Conservation (phyloP, 2,329 filamentous ascomycete genomes). For the Apiospora malaysiana region DNA sequence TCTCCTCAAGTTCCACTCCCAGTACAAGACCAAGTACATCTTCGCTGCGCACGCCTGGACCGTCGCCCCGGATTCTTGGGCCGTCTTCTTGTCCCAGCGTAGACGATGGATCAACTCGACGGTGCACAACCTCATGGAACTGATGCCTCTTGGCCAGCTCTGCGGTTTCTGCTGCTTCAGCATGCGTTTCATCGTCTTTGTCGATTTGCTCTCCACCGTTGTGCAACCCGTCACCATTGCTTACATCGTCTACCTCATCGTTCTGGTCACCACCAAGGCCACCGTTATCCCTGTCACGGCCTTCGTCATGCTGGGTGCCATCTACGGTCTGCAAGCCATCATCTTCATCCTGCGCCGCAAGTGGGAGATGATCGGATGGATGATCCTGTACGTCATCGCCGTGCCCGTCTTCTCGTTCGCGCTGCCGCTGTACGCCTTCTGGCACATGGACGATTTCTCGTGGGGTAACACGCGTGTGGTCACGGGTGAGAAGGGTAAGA, state of each 20-base stretch:
- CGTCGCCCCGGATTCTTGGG: conserved; percentile 92
- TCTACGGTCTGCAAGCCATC: conserved; percentile 95
- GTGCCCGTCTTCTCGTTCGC: conserved; percentile 91
- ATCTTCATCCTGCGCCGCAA: conserved; percentile 97
- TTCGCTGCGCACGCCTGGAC: conserved; percentile 94
- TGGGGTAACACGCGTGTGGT: conserved; percentile 99
- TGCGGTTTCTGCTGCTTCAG: conserved; percentile 99
- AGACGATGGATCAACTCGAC: conserved; percentile 99
- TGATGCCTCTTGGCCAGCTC: conserved; percentile 90
- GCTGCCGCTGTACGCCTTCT: conserved; percentile 93
- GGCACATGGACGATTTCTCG: conserved; percentile 99
- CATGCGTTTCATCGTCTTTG: conserved; percentile 97
- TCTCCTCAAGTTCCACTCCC: conserved; percentile 87
- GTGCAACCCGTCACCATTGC: conserved; percentile 90
- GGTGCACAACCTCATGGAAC: conserved; percentile 94
- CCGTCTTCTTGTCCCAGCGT: conserved; percentile 95
- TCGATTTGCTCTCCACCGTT: conserved; percentile 90
- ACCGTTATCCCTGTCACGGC: conserved; percentile 79
- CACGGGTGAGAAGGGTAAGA: conserved; percentile 89
- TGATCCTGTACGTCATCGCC: conserved; percentile 92
- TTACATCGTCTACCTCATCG: conserved; percentile 90
- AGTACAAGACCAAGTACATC: conserved; percentile 99
- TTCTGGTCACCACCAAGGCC: conserved; percentile 67
- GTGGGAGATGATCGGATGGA: conserved; percentile 99
- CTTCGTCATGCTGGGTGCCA: conserved; percentile 90